Conservation (phyloP, 805 yeast genomes). For the Candida odintsovae region DNA sequence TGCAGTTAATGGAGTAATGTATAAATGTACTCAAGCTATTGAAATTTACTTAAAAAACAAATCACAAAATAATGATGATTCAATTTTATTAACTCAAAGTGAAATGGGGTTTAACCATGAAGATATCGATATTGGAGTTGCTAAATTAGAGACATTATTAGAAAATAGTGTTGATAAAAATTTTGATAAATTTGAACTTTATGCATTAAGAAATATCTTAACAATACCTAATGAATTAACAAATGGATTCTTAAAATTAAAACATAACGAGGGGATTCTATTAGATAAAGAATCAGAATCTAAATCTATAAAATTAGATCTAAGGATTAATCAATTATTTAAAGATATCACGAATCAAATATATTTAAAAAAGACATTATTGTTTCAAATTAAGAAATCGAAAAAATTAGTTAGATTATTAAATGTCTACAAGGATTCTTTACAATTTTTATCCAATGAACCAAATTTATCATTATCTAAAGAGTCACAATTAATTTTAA, state of each 20-base stretch:
- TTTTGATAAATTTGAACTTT: slow-evolving; percentile 82
- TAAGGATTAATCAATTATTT: slow-evolving; percentile 28
- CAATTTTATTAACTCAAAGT: background rate
- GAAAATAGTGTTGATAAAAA: slow-evolving; percentile 74
- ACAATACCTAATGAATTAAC: slow-evolving; percentile 47
- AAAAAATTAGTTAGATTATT: slow-evolving; percentile 30
- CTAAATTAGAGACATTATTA: slow-evolving; percentile 67
- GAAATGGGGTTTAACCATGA: slow-evolving; percentile 4
- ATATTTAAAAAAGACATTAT: slow-evolving; percentile 35
- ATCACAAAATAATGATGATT: slow-evolving; percentile 19
- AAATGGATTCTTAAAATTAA: slow-evolving; percentile 64
- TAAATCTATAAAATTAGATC: slow-evolving; percentile 24
- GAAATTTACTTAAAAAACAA: slow-evolving; percentile 50
- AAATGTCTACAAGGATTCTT: slow-evolving; percentile 26
- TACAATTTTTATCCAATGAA: slow-evolving; percentile 25
- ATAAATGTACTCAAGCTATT: slow-evolving; percentile 74
- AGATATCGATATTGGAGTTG: slow-evolving; percentile 71
- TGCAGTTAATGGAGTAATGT: slow-evolving; percentile 78
- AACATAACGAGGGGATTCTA: slow-evolving; percentile 58
- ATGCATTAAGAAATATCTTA: slow-evolving; percentile 71
- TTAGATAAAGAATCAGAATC: slow-evolving; percentile 16
- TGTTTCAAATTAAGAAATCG: slow-evolving; percentile 34
- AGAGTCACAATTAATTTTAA: slow-evolving; percentile 20
- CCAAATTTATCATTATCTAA: slow-evolving; percentile 1
- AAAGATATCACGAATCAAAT: slow-evolving; percentile 39